Evolutionary conservation across 2,329 filamentous ascomycete genomes (phyloP), one percentile per base, ranked within the genome.

Genomic region (Stromatinia cepivora): DNA sequence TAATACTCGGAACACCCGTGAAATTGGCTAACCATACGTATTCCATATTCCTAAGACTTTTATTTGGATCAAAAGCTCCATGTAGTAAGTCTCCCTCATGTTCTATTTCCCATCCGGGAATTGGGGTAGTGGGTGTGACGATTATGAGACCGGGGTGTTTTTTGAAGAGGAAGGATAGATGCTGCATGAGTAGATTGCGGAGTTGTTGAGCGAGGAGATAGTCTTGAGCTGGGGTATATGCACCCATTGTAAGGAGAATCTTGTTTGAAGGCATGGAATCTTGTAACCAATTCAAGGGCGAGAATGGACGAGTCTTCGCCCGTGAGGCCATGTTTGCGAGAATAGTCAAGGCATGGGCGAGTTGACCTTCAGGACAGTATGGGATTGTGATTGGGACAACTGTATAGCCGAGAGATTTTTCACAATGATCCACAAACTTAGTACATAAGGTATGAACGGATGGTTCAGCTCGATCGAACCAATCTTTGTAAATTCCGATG

Each of bases 1-100:
- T 88, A 17, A 96, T 86, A 1, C 92, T 88, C 0, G 94, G 94
- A 62, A 89, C 89, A 0, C 94, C 94, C 0, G 85, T 87, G 74
- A 93, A 89, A 79, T 97, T 97, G 9, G 93, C 91, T 48, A 97
- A 80, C 86, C 91, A 97, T 22, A 92, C 88, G 80, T 92, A 97
- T 79, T 90, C 87, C 92, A 97, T 97, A 77, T 87, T 92, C 36
- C 86, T 83, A n/a, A 97, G 82, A 22, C 87, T 89, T 71, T 81
- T 83, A 77, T 95, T 93, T 0, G 85, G 89, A 78, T 97, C 90
- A 50, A 85, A 89, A 73, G 92, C 82, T 3, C 94, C 94, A 75
- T 93, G 88, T n/a, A 81, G 81, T 22, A 88, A 82, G 53, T 91
- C 89, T 17, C 53, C 68, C 1, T 83, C 79, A 15, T 78, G 71